Evolutionary conservation across 2,329 filamentous ascomycete genomes (phyloP).

Genomic region (Cladosporium sp.): DNA sequence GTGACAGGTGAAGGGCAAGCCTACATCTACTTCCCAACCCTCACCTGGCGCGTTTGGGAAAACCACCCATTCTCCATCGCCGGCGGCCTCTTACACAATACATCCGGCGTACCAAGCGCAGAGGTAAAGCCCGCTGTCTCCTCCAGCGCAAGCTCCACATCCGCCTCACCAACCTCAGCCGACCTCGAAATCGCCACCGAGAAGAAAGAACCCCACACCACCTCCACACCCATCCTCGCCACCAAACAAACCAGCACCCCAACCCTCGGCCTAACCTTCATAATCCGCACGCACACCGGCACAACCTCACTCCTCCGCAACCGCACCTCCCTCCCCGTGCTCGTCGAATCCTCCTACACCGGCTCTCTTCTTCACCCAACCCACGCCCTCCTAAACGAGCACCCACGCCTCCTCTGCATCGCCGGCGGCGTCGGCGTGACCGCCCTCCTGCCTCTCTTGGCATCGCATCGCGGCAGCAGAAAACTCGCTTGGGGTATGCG

Average conservation of each 20-base stretch:
- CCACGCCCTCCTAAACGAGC: slow-evolving; percentile 19
- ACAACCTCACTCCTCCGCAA: slow-evolving; percentile 32
- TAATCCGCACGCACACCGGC: slow-evolving; percentile 35
- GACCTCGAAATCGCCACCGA: slow-evolving; percentile 6
- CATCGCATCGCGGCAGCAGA: slow-evolving; percentile 29
- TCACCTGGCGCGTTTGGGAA: slow-evolving; percentile 44
- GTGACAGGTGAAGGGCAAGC: slow-evolving; percentile 38
- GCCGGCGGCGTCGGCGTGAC: slow-evolving; percentile 50
- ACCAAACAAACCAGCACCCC: slow-evolving; percentile 1
- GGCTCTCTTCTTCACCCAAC: slow-evolving; percentile 14
- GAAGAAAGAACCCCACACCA: neutral
- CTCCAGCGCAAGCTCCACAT: slow-evolving; percentile 5
- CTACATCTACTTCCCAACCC: slow-evolving; percentile 49
- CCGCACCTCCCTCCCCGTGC: slow-evolving; percentile 25
- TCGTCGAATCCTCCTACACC: slow-evolving; percentile 41
- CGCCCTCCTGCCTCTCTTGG: slow-evolving; percentile 35
- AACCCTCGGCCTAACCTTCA: slow-evolving; percentile 32
- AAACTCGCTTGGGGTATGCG: slow-evolving; percentile 38
- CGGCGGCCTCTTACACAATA: slow-evolving; percentile 20
- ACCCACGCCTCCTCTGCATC: slow-evolving; percentile 38
- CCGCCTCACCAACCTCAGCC: neutral
- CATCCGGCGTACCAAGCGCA: slow-evolving; percentile 14
- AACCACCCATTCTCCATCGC: slow-evolving; percentile 53
- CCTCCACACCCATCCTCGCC: neutral
- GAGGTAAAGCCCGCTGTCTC: neutral